Evolutionary conservation across 2,329 filamentous ascomycete genomes (phyloP).

Genomic region (Colletotrichum kahawae): DNA sequence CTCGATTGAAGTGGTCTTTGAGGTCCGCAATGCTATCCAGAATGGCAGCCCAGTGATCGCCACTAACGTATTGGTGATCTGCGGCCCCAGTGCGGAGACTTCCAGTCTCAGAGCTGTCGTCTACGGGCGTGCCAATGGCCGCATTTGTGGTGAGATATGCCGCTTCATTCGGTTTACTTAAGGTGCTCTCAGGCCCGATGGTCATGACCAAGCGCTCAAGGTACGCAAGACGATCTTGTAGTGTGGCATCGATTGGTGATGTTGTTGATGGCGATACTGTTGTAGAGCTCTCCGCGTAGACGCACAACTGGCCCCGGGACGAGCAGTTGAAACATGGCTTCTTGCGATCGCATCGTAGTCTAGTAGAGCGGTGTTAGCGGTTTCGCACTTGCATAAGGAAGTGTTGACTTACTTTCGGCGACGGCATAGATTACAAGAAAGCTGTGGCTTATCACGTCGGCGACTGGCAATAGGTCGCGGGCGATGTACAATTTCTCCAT

Average conservation of each 20-base stretch:
- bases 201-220: conserved; percentile 34
- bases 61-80: conserved; percentile 37
- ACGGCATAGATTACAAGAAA: conserved; percentile 39
- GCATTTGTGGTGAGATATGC: too few species aligned
- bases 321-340: conserved; percentile 28
- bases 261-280: neutral
- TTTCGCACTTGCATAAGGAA: too few species aligned
- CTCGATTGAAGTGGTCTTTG: conserved; percentile 36
- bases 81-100: conserved; percentile 31
- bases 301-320: conserved; percentile 9
- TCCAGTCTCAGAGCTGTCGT: conserved; percentile 30
- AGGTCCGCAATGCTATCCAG: conserved; percentile 45
- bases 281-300: conserved; percentile 26
- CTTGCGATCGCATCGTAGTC: conserved; percentile 29
- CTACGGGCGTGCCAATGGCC: neutral
- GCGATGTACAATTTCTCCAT: neutral
- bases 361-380: neutral
- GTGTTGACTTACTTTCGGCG: conserved; percentile 34
- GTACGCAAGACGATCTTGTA: conserved; percentile 28
- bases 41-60: conserved; percentile 45
- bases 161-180: too few species aligned
- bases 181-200: conserved; percentile 6
- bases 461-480: conserved; percentile 22
- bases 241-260: neutral
- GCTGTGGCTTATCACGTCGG: conserved; percentile 36